These are phyloP conservation scores for Fusarium solani-melongenae DNA, from an alignment of 2,329 filamentous ascomycete genomes.

Conservation along the genomic window DNA sequence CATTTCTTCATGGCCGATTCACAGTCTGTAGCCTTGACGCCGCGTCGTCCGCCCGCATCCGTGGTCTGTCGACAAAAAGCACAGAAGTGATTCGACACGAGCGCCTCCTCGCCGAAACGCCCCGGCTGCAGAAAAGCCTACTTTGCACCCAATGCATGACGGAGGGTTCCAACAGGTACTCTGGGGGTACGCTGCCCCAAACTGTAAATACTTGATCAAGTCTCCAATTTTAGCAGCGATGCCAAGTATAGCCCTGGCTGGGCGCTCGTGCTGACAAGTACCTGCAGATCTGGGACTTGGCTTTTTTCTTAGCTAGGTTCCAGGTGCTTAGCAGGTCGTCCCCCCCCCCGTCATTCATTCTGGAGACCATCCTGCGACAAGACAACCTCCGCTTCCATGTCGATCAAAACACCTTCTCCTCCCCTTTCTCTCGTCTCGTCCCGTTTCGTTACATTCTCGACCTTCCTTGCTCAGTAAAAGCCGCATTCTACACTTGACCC, in stretches of 20 bases:
- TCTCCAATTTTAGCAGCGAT: not conserved
- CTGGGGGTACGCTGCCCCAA: not conserved
- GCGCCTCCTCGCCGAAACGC: conserved; percentile 37
- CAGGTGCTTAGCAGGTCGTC: not conserved
- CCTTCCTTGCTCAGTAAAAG: conserved; percentile 7
- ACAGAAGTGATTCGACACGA: conserved; percentile 29
- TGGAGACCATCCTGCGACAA: conserved; percentile 29
- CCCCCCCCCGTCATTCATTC: conserved; percentile 3
- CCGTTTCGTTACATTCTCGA: not conserved
- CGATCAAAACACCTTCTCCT: conserved; percentile 30
- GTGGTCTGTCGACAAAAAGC: conserved; percentile 25
- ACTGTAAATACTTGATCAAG: conserved; percentile 3
- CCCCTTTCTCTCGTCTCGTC: conserved; percentile 9
- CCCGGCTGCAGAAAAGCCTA: not conserved
- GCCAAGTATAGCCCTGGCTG: not conserved
- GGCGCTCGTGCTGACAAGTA: conserved; percentile 23
- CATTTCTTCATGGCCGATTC: not conserved
- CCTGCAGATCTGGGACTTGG: conserved; percentile 43
- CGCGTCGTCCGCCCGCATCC: conserved; percentile 16
- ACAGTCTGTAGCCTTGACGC: conserved; percentile 13
- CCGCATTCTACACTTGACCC: conserved; percentile 14
- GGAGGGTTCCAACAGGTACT: not conserved
- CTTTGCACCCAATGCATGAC: conserved; percentile 16
- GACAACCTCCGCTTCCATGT: conserved; percentile 30
- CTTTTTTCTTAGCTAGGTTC: conserved; percentile 39